These are phyloP conservation scores for Groenewaldozyma auringiensis DNA, from an alignment of 1,139 yeast genomes.

Conservation along the genomic window DNA sequence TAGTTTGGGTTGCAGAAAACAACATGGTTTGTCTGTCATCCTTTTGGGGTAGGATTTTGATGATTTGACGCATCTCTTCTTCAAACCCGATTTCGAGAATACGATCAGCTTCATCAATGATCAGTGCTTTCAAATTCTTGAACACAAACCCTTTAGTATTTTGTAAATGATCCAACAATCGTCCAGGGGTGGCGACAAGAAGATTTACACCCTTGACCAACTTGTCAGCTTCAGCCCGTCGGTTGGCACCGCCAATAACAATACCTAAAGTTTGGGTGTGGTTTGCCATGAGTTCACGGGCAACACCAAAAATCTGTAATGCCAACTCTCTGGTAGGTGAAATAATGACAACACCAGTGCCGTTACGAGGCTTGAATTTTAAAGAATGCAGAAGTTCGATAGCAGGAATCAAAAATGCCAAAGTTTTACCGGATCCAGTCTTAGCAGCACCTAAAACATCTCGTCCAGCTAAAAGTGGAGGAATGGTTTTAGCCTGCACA, in stretches of 20 bases:
- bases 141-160: conserved; percentile 90
- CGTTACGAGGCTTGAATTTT: conserved; percentile 86
- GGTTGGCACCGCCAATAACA: conserved; percentile 97
- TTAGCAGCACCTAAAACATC: conserved; percentile 97
- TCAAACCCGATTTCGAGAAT: conserved; percentile 96
- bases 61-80: conserved; percentile 96
- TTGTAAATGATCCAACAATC: conserved; percentile 91
- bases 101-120: conserved; percentile 96
- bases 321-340: conserved; percentile 93
- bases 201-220: conserved; percentile 87
- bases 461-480: conserved; percentile 89
- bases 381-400: conserved; percentile 83
- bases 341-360: conserved; percentile 81
- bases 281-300: conserved; percentile 81
- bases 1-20: conserved; percentile 97
- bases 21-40: conserved; percentile 95
- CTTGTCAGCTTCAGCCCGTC: conserved; percentile 95
- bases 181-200: conserved; percentile 94
- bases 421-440: conserved; percentile 96
- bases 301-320: conserved; percentile 93
- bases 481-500: conserved; percentile 90
- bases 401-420: conserved; percentile 93
- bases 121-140: conserved; percentile 85
- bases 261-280: conserved; percentile 94
- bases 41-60: conserved; percentile 74